These are phyloP conservation scores for Macrolepiota fuliginosa DNA, from an alignment of 768 basidiomycete genomes.

Conservation along the genomic window DNA sequence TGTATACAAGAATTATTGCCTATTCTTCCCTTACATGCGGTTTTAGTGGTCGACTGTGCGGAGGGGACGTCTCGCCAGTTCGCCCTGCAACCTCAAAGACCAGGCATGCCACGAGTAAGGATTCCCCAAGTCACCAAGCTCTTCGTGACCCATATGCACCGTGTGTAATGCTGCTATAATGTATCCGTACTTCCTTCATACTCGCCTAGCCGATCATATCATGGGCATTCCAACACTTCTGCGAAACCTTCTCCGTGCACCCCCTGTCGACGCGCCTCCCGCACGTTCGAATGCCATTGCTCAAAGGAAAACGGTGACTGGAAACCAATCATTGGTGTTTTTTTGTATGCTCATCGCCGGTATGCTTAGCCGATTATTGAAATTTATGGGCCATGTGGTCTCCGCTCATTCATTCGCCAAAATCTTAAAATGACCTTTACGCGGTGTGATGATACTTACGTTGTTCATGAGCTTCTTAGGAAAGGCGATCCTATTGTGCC, in stretches of 20 bases:
- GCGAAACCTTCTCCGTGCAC: slow-evolving; percentile 54
- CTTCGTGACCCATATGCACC: slow-evolving; percentile 86
- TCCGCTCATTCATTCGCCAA: slow-evolving; percentile 72
- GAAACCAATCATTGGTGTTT: neutral
- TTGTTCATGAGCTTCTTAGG: slow-evolving; percentile 75
- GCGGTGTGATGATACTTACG: slow-evolving; percentile 57
- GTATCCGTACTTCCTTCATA: neutral
- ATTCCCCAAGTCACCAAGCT: slow-evolving; percentile 57
- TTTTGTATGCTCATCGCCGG: slow-evolving; percentile 8
- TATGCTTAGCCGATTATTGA: slow-evolving; percentile 51
- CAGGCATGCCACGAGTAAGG: slow-evolving; percentile 31
- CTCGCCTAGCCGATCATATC: slow-evolving; percentile 58
- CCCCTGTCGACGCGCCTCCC: slow-evolving; percentile 21
- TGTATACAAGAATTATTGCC: slow-evolving; percentile 19
- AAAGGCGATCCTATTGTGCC: slow-evolving; percentile 51
- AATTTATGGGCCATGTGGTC: slow-evolving; percentile 77
- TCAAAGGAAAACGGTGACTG: slow-evolving; percentile 17
- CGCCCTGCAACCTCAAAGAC: slow-evolving; percentile 41
- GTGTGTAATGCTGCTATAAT: slow-evolving; percentile 30
- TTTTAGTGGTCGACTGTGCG: slow-evolving; percentile 78
- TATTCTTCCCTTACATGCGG: slow-evolving; percentile 15
- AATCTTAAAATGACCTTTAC: slow-evolving; percentile 68
- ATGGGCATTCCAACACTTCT: slow-evolving; percentile 73
- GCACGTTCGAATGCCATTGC: slow-evolving; percentile 18
- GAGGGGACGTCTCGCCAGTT: slow-evolving; percentile 79